Conservation (phyloP, 2,329 filamentous ascomycete genomes). For the Colletotrichum spaethianum region DNA sequence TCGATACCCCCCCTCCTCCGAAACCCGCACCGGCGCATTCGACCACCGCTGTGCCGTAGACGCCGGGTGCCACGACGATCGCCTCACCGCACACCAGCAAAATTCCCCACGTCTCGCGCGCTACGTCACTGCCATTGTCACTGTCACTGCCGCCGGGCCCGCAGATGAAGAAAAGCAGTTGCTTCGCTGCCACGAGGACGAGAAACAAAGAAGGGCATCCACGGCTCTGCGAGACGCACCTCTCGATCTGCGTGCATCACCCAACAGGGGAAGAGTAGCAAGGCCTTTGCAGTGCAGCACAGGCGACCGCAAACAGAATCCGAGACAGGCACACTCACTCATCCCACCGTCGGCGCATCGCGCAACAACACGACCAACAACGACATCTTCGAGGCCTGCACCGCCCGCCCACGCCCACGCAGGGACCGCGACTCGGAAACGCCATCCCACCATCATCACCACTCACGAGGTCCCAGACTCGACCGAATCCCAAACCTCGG, state of each 20-base stretch:
- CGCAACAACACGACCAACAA: neutral
- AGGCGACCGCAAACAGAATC: conserved; percentile 2
- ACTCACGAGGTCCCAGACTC: conserved; percentile 3
- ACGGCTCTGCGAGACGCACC: conserved; percentile 1
- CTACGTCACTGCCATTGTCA: conserved; percentile 40
- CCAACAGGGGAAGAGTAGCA: neutral
- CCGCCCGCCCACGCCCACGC: conserved; percentile 26
- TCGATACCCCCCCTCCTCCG: neutral
- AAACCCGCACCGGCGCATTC: conserved; percentile 19
- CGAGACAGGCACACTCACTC: neutral
- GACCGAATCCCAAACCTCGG: neutral
- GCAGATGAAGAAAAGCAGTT: conserved; percentile 22
- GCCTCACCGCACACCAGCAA: neutral
- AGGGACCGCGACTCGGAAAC: conserved; percentile 36
- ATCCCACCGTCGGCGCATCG: conserved; percentile 16
- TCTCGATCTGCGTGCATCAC: neutral
- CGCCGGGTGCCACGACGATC: conserved; percentile 10
- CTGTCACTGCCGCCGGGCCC: conserved; percentile 27
- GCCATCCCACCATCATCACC: conserved; percentile 27
- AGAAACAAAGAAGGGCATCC: neutral
- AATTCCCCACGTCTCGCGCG: conserved; percentile 16
- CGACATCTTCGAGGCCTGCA: neutral
- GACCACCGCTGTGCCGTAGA: neutral
- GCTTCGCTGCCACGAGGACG: neutral
- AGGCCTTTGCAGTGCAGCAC: neutral